Conservation (phyloP, 164 flowering plant genomes). For the Buxus sempervirens region DNA sequence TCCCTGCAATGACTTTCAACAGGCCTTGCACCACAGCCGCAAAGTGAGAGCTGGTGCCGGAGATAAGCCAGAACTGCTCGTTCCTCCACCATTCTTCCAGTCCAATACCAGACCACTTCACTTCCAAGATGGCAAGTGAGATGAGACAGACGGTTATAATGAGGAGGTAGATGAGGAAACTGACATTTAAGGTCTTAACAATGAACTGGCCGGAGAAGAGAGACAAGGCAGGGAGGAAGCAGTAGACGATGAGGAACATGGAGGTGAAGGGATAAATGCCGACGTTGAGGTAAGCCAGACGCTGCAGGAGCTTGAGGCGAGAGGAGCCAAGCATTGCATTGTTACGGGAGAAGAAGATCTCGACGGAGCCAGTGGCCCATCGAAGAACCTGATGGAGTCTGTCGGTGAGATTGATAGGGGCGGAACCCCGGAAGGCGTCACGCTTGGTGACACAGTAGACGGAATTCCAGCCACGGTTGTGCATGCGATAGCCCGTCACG, state of each 20-base stretch:
- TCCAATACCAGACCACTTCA: conserved; percentile 70
- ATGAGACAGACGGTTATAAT: conserved; percentile 49
- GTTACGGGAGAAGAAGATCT: conserved; percentile 80
- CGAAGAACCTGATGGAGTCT: conserved; percentile 77
- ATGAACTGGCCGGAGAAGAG: conserved; percentile 77
- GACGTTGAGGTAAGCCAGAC: conserved; percentile 69
- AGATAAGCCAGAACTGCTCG: conserved; percentile 81
- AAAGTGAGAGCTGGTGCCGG: conserved; percentile 72
- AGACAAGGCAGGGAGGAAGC: conserved; percentile 82
- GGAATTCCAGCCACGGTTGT: conserved; percentile 84
- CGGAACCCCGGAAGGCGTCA: conserved; percentile 77
- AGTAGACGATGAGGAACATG: conserved; percentile 58
- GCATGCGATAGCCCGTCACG: conserved; percentile 87
- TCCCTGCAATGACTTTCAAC: conserved; percentile 70
- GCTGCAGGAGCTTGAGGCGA: conserved; percentile 53
- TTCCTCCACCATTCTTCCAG: conserved; percentile 90
- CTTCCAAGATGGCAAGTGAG: conserved; percentile 54
- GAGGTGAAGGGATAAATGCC: conserved; percentile 80
- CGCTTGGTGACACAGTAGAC: conserved; percentile 75
- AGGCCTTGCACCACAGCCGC: conserved; percentile 74
- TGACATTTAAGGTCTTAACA: conserved; percentile 40
- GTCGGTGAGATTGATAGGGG: conserved; percentile 78
- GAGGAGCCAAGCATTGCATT: conserved; percentile 55
- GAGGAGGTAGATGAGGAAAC: conserved; percentile 57
- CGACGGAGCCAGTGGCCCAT: conserved; percentile 89